Base-by-base conservation (phyloP, 2,329 filamentous ascomycete species). In the Aspergillus persii region DNA sequence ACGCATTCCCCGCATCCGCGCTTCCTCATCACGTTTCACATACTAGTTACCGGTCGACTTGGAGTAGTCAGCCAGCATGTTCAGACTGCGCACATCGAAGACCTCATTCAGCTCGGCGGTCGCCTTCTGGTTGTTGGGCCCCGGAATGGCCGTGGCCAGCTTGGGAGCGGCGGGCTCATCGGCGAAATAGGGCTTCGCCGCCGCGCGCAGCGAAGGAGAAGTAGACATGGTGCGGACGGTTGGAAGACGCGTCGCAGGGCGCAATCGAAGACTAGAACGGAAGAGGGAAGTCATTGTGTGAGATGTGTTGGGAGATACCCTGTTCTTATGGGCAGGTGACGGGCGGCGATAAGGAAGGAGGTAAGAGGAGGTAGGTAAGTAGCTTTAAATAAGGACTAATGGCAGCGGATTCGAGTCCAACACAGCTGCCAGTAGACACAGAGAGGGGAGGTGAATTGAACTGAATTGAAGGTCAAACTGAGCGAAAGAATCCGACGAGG, bases 61-160 rank as follows among this genome's bases (percentile, higher is more conserved):
- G 65, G 83, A 81, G 77, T 91, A 94, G 76, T 93, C 89, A 61
- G 84, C 84, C 69, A 93, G 81, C 86, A 92, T 90, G 81, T 95
- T 96, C 79, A 94, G 79, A 77, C 89, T 92, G 62, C 92, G 84
- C 4, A 90, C 94, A 75, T 96, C 92, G 71, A 95, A 96, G 60
- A 96, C 89, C 71, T 87, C 81, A 77, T 89, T 81, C 63, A 96
- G 84, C 74, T 91, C 85, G 62, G 86, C 80, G 63, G 90, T 86
- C 53, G 85, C 83, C 68, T 86, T 83, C 79, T 87, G 83, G 75
- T 88, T 87, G 79, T 88, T 84, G 41, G 91, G 91, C 0, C 92
- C 92, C 0, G 92, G 92, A 58, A 96, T 89, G 44, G 78, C 70
- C 2, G 84, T 87, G 62, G 78, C 76, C 47, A 88, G 68, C 29